Percentiles rank a stretch among this genome's conserved stretches.
These are phyloP conservation scores for Magnolia sinica DNA, from an alignment of 164 flowering plant genomes.

Conservation along the genomic window DNA sequence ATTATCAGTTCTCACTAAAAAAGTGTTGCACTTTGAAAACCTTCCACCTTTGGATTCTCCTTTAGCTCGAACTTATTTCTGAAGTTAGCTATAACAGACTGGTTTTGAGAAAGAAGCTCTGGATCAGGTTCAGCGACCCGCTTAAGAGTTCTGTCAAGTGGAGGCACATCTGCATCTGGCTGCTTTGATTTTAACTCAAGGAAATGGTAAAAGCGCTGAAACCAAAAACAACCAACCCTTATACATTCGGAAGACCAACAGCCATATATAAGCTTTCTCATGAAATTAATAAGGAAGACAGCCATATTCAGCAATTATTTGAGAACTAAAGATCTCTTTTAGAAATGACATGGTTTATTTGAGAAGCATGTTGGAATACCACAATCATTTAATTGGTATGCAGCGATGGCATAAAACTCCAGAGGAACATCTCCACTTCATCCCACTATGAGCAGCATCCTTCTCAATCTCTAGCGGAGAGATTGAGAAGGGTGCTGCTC, in stretches of 20 bases:
- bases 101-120: conserved; percentile 52
- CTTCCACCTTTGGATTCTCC: conserved; percentile 71
- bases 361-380: no score
- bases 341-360: neutral
- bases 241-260: neutral
- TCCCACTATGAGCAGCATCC: no score
- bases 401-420: no score
- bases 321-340: neutral
- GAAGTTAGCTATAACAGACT: conserved; percentile 49
- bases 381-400: no score
- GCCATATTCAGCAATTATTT: neutral
- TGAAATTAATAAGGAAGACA: neutral
- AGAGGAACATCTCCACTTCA: no score
- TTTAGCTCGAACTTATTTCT: conserved; percentile 58
- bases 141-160: conserved; percentile 72
- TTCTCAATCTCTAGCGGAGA: no score
- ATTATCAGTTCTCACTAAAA: neutral
- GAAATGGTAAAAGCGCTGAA: conserved; percentile 70
- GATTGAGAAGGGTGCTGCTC: no score
- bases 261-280: neutral
- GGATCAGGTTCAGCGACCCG: conserved; percentile 76
- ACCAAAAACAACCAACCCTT: conserved; percentile 2
- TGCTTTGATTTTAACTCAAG: conserved; percentile 77
- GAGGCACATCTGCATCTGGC: conserved; percentile 78
- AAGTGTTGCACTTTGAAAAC: neutral